Conservation (phyloP, 371 early-diverging fungal genomes). For the Dentiscutata heterogama region DNA sequence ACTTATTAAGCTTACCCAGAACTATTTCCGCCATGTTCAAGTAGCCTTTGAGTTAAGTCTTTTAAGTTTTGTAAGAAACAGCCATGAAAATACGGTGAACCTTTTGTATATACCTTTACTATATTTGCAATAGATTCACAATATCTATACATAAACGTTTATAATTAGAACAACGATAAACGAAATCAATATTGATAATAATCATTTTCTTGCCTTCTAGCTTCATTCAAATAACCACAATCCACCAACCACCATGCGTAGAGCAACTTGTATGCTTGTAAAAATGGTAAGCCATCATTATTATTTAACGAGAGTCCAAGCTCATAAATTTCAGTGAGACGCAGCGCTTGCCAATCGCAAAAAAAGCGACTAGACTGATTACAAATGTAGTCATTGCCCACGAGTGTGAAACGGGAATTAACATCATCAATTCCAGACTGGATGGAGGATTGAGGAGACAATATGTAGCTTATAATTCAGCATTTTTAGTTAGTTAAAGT, state of each 20-base stretch:
- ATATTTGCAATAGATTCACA: conserved; percentile 80
- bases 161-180: not conserved
- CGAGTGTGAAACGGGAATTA: conserved; percentile 65
- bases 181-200: not conserved
- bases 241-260: conserved; percentile 88
- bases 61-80: conserved; percentile 71
- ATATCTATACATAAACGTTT: conserved; percentile 57
- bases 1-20: conserved; percentile 55
- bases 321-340: conserved; percentile 86
- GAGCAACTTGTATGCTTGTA: conserved; percentile 89
- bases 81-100: conserved; percentile 81
- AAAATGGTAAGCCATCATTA: conserved; percentile 76
- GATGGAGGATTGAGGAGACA: conserved; percentile 66
- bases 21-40: conserved; percentile 56
- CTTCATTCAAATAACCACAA: conserved; percentile 76
- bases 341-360: conserved; percentile 63
- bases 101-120: conserved; percentile 75
- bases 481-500: no score
- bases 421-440: conserved; percentile 72
- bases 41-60: conserved; percentile 61
- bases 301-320: conserved; percentile 68
- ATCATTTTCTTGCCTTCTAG: conserved; percentile 60
- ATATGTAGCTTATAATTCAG: conserved; percentile 63
- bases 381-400: conserved; percentile 64
- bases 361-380: conserved; percentile 51